These are phyloP conservation scores for Nicotiana otophora DNA, from an alignment of 257 asterid genomes.

Conservation along the genomic window DNA sequence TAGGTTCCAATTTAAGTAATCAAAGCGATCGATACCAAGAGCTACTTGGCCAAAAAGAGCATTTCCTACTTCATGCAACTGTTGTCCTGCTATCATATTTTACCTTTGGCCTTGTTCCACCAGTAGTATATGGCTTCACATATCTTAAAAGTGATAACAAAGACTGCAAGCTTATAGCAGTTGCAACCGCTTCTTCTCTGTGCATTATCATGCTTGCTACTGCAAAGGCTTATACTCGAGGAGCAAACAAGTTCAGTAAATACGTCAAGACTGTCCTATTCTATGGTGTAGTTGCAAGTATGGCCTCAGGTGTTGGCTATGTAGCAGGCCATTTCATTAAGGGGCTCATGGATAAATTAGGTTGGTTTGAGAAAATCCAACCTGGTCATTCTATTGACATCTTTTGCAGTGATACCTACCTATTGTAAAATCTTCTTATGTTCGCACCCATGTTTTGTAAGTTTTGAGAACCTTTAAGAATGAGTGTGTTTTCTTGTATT, in stretches of 20 bases:
- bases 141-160: slow-evolving; percentile 34
- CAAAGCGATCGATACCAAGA: slow-evolving; percentile 24
- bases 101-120: slow-evolving; percentile 51
- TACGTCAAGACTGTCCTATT: slow-evolving; percentile 32
- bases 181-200: slow-evolving; percentile 28
- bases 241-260: slow-evolving; percentile 13
- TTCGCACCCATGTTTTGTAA: neutral
- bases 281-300: slow-evolving; percentile 28
- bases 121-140: slow-evolving; percentile 41
- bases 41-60: slow-evolving; percentile 37
- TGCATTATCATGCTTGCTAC: slow-evolving; percentile 40
- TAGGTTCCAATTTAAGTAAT: neutral
- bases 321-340: slow-evolving; percentile 30
- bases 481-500: neutral
- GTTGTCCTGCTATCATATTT: slow-evolving; percentile 44
- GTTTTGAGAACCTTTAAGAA: neutral
- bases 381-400: slow-evolving; percentile 31
- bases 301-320: slow-evolving; percentile 46
- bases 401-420: neutral
- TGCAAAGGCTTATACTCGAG: slow-evolving; percentile 29
- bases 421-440: neutral
- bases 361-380: slow-evolving; percentile 29
- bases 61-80: slow-evolving; percentile 39
- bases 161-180: slow-evolving; percentile 46
- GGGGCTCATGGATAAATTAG: slow-evolving; percentile 23